Evolutionary conservation across 257 asterid genomes (phyloP).

Genomic region (Asclepias syriaca): DNA sequence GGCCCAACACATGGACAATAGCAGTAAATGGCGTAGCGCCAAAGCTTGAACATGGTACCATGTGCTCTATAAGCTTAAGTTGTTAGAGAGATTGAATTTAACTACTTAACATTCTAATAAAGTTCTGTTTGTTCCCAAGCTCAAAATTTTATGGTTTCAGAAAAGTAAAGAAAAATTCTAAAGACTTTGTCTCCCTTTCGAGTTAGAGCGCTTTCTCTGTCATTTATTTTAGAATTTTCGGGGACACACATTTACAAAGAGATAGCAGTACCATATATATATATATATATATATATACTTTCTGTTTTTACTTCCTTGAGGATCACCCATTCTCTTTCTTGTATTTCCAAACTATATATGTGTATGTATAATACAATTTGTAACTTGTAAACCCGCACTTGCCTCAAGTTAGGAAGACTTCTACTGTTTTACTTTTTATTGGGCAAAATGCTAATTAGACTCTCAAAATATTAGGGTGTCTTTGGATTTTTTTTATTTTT

Average conservation of each 20-base stretch:
- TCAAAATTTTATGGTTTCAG: not conserved
- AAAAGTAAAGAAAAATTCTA: not conserved
- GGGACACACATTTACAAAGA: not conserved
- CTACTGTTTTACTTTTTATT: not conserved
- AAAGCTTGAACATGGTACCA: too few species aligned
- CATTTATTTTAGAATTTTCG: not conserved
- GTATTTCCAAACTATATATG: constrained; percentile 1
- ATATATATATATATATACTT: not conserved
- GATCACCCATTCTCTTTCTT: not conserved
- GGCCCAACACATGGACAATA: too few species aligned
- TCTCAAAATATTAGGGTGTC: too few species aligned
- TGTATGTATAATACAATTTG: not conserved
- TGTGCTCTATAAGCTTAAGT: too few species aligned
- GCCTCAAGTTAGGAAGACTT: not conserved
- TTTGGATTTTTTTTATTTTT: too few species aligned
- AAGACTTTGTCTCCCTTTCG: not conserved
- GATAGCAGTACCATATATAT: not conserved
- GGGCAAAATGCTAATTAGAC: too few species aligned
- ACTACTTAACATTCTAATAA: too few species aligned
- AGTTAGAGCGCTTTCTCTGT: not conserved
- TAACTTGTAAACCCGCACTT: not conserved
- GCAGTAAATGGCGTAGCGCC: too few species aligned
- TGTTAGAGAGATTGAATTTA: too few species aligned
- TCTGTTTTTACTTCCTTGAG: not conserved
- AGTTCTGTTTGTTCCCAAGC: too few species aligned